These are phyloP conservation scores for Tribonema minus DNA, from an alignment of 108 stramenopile species.

Conservation along the genomic window DNA sequence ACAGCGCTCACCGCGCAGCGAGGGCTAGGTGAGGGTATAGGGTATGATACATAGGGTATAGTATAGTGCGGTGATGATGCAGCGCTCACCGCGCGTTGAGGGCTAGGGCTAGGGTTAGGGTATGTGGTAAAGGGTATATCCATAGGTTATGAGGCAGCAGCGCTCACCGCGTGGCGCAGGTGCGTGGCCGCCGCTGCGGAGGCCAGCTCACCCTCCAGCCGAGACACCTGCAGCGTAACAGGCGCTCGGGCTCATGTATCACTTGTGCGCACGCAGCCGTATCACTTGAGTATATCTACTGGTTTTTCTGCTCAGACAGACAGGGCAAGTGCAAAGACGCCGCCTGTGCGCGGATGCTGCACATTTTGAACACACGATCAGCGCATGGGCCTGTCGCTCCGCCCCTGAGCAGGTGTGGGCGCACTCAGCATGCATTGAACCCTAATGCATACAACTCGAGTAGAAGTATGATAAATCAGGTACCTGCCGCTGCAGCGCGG, in stretches of 20 bases:
- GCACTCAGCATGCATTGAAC: too few relatives aligned
- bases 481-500: background rate
- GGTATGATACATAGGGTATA: too few relatives aligned
- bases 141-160: background rate
- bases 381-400: background rate
- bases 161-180: background rate
- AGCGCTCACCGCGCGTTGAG: background rate
- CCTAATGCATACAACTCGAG: background rate
- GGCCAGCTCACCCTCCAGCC: background rate
- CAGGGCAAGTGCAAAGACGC: too few relatives aligned
- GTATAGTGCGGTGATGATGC: too few relatives aligned
- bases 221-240: background rate
- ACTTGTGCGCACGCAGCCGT: background rate
- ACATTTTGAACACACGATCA: background rate
- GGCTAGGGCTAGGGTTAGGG: too few relatives aligned
- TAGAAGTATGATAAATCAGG: background rate
- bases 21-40: background rate
- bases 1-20: background rate
- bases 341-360: background rate
- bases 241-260: background rate
- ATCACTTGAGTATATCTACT: too few relatives aligned
- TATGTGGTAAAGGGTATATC: too few relatives aligned
- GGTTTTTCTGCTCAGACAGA: too few relatives aligned
- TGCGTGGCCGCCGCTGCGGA: background rate
- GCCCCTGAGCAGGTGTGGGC: background rate